Percentiles rank a stretch among this genome's conserved stretches.
These are phyloP conservation scores for Podospora pseudopauciseta DNA, from an alignment of 495 filamentous ascomycete genomes.

Conservation along the genomic window DNA sequence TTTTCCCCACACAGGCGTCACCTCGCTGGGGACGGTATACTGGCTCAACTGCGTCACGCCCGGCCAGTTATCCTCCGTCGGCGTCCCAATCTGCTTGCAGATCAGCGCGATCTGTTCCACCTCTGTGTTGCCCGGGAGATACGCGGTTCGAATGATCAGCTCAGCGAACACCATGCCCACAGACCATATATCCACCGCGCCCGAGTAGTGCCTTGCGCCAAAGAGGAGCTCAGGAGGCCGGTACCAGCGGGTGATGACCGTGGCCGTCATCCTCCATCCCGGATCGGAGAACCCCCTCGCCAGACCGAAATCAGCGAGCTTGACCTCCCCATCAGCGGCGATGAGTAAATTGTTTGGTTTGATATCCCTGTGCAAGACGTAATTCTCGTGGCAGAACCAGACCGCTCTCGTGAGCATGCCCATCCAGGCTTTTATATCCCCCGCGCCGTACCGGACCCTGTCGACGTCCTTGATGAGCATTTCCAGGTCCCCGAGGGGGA, in stretches of 20 bases:
- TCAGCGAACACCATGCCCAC: conserved; percentile 91
- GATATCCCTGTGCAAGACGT: conserved; percentile 93
- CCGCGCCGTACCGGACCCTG: conserved; percentile 58
- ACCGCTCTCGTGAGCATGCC: conserved; percentile 90
- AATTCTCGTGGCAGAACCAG: conserved; percentile 96
- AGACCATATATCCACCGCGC: conserved; percentile 93
- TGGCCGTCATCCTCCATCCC: conserved; percentile 80
- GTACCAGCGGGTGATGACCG: conserved; percentile 97
- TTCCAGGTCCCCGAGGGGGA: conserved; percentile 88
- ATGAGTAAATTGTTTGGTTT: conserved; percentile 98
- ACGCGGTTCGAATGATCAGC: conserved; percentile 75
- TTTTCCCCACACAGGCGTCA: conserved; percentile 58
- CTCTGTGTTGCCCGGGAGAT: conserved; percentile 64
- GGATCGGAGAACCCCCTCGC: conserved; percentile 88
- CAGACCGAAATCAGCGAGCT: conserved; percentile 96
- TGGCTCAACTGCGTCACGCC: conserved; percentile 78
- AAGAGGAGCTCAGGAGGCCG: conserved; percentile 90
- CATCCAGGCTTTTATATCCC: conserved; percentile 98
- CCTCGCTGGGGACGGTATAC: conserved; percentile 61
- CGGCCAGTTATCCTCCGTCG: conserved; percentile 92
- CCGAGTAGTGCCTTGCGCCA: conserved; percentile 82
- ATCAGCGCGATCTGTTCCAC: conserved; percentile 80
- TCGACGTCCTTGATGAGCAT: conserved; percentile 83
- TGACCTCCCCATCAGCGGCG: conserved; percentile 86
- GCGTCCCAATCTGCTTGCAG: conserved; percentile 80